phyloP scores from a whole-genome alignment of 345 rosid genomes.

The Camelina laxa region DNA sequence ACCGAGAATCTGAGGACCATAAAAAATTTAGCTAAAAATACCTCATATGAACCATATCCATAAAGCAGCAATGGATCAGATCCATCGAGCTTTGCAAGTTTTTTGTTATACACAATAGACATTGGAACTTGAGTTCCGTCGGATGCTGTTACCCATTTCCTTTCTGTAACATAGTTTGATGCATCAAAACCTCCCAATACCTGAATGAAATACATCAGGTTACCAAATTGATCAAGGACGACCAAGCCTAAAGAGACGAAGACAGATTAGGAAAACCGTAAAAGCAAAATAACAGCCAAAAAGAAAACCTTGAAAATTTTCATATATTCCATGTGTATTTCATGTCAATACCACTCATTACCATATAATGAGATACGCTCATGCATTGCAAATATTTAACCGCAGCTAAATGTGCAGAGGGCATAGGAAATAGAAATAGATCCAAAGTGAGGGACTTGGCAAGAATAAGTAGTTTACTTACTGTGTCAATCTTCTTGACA shows the following conservation, averaged over 20 bases:
- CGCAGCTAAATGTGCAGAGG: not conserved
- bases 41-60: conserved; percentile 99
- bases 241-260: conserved; percentile 9
- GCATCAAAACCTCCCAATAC: conserved; percentile 91
- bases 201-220: conserved; percentile 46
- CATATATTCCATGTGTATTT: not conserved
- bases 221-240: conserved; percentile 4
- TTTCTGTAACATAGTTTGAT: conserved; percentile 76
- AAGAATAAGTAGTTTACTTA: conserved; percentile 48
- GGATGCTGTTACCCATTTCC: conserved; percentile 87
- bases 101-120: conserved; percentile 72
- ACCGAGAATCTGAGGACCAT: not conserved
- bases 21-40: conserved; percentile 43
- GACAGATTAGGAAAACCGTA: not conserved
- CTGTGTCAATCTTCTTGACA: conserved; percentile 78
- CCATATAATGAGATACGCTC: conserved; percentile 8
- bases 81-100: conserved; percentile 82
- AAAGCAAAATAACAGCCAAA: not conserved
- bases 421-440: conserved; percentile 5
- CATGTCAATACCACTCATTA: conserved; percentile 5
- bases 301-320: not conserved
- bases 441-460: not conserved
- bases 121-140: conserved; percentile 89
- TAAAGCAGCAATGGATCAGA: conserved; percentile 79
- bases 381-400: not conserved